These are phyloP conservation scores for Solanum sitiens DNA, from an alignment of 257 asterid species.

Conservation along the genomic window DNA sequence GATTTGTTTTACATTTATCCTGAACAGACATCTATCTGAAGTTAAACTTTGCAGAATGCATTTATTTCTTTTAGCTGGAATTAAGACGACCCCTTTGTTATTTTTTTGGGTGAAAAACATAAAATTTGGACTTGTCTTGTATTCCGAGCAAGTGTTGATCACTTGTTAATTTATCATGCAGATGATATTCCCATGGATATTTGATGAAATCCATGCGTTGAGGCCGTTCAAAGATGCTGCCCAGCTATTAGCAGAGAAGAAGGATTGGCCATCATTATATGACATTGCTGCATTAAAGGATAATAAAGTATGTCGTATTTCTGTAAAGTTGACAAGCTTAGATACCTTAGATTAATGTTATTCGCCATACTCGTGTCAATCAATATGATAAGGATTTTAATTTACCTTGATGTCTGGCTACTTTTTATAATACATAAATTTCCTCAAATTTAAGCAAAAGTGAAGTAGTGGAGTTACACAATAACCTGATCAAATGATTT, in stretches of 20 bases:
- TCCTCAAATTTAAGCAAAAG: not conserved
- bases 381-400: not conserved
- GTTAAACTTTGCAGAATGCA: not conserved
- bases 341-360: not conserved
- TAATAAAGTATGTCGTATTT: slow-evolving; percentile 46
- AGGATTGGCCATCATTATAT: slow-evolving; percentile 88
- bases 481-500: not conserved
- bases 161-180: slow-evolving; percentile 13
- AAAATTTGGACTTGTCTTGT: not conserved
- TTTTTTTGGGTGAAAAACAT: not conserved
- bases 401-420: not conserved
- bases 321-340: not conserved
- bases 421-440: not conserved
- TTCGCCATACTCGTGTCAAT: not conserved
- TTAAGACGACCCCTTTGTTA: not conserved
- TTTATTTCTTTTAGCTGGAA: not conserved
- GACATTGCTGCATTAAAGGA: slow-evolving; percentile 39
- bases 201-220: slow-evolving; percentile 78
- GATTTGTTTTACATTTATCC: not conserved
- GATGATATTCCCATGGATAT: slow-evolving; percentile 97
- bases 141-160: not conserved
- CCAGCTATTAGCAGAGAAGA: slow-evolving; percentile 60
- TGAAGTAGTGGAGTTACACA: not conserved
- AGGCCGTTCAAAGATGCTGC: slow-evolving; percentile 78
- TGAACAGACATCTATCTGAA: not conserved